A percentile compares a stretch with the other conserved stretches of the same genome.
Conservation (phyloP, 1,284 basidiomycete species). For the Boletus sp. region DNA sequence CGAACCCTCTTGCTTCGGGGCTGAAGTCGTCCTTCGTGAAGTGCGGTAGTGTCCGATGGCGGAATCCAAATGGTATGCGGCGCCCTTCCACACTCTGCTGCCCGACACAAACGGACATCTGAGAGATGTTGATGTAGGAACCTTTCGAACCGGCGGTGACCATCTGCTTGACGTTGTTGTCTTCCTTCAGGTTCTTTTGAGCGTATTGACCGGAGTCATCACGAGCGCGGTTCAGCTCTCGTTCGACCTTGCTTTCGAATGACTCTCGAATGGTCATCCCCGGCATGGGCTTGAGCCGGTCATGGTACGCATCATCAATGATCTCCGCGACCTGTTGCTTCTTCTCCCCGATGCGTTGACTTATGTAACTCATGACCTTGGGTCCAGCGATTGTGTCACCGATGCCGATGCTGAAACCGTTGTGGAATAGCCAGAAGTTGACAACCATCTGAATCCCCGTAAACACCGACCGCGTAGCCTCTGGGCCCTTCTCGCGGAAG, state of each 20-base stretch:
- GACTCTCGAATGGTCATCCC: slow-evolving; percentile 99
- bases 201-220: slow-evolving; percentile 94
- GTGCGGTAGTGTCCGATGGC: slow-evolving; percentile 92
- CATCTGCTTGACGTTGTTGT: slow-evolving; percentile 99
- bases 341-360: slow-evolving; percentile 75
- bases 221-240: slow-evolving; percentile 92
- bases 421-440: slow-evolving; percentile 98
- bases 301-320: slow-evolving; percentile 77
- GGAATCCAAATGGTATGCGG: slow-evolving; percentile 98
- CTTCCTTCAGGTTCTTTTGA: slow-evolving; percentile 93
- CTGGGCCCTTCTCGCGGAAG: slow-evolving; percentile 96
- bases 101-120: slow-evolving; percentile 99
- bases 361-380: slow-evolving; percentile 85
- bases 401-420: slow-evolving; percentile 98
- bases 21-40: slow-evolving; percentile 99
- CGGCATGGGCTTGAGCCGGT: slow-evolving; percentile 81
- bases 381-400: slow-evolving; percentile 97
- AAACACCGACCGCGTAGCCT: slow-evolving; percentile 90
- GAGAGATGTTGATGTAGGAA: slow-evolving; percentile 99
- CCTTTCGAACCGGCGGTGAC: slow-evolving; percentile 98
- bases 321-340: slow-evolving; percentile 73
- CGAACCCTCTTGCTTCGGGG: slow-evolving; percentile 97
- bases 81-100: slow-evolving; percentile 98
- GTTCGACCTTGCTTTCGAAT: slow-evolving; percentile 91
- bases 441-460: slow-evolving; percentile 93